Conservation (phyloP, 768 basidiomycete genomes). For the Hirschioporus abietinus region DNA sequence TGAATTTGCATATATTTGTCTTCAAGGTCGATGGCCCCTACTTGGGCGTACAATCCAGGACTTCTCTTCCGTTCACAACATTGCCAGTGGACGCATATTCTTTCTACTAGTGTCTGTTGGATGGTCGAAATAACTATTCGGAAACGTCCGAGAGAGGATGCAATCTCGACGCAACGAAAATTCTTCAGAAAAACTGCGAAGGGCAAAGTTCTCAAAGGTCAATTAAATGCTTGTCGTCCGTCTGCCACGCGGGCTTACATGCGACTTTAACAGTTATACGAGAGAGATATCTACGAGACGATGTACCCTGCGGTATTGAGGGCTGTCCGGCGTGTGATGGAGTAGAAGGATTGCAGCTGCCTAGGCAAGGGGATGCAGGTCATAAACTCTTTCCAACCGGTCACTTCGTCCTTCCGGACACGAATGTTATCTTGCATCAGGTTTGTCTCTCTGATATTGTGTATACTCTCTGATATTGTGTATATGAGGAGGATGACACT, state of each 20-base stretch:
- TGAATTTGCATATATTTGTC: not conserved
- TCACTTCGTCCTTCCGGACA: slow-evolving; percentile 88
- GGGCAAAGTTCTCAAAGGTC: slow-evolving; percentile 93
- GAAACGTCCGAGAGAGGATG: slow-evolving; percentile 67
- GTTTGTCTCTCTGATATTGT: no score
- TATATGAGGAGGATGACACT: slow-evolving; percentile 9
- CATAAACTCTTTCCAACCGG: slow-evolving; percentile 58
- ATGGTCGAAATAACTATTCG: slow-evolving; percentile 65
- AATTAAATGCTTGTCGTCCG: slow-evolving; percentile 11
- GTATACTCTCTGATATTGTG: no score
- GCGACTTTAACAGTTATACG: slow-evolving; percentile 58
- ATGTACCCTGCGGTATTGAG: slow-evolving; percentile 81
- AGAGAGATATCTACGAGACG: slow-evolving; percentile 90
- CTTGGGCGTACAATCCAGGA: no score
- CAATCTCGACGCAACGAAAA: slow-evolving; percentile 75
- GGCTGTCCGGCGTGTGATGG: slow-evolving; percentile 58
- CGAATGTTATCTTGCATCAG: slow-evolving; percentile 91
- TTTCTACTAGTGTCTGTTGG: not conserved
- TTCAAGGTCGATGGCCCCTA: not conserved
- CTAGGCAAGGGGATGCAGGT: slow-evolving; percentile 48
- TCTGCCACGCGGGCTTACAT: not conserved
- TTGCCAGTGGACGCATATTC: not conserved
- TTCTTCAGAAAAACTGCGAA: slow-evolving; percentile 94
- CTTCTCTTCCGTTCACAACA: not conserved
- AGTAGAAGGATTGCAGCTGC: slow-evolving; percentile 41